Conservation (phyloP, 768 basidiomycete genomes). For the Pleurotus pulmonarius region DNA sequence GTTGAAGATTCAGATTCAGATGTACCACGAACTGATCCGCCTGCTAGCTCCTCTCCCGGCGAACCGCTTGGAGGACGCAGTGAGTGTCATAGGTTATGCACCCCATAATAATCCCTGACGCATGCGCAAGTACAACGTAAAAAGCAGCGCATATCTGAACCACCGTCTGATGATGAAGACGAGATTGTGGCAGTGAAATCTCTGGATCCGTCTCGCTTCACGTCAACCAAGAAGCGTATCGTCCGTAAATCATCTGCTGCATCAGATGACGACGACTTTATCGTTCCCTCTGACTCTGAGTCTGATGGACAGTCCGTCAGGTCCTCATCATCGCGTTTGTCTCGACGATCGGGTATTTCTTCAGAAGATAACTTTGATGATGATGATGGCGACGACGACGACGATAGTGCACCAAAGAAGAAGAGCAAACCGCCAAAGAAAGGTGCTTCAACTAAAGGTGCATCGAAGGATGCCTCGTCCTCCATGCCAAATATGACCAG, state of each 20-base stretch:
- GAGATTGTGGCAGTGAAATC: constrained; percentile 47
- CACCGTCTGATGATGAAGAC: constrained; percentile 47
- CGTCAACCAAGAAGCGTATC: constrained; percentile 52
- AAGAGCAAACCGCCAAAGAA: constrained; percentile 5
- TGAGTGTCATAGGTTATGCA: constrained; percentile 12
- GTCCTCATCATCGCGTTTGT: constrained; percentile 39
- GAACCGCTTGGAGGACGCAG: constrained; percentile 31
- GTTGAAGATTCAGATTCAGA: constrained; percentile 76
- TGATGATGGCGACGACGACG: constrained; percentile 29
- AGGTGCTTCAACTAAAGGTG: constrained; percentile 10
- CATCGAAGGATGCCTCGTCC: constrained; percentile 19
- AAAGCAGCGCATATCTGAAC: constrained; percentile 54
- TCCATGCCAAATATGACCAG: constrained; percentile 20
- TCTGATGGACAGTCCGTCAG: constrained; percentile 45
- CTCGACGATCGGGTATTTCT: constrained; percentile 32
- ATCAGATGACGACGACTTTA: constrained; percentile 67
- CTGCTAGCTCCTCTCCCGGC: constrained; percentile 29
- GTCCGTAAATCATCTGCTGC: constrained; percentile 36
- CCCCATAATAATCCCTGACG: background rate
- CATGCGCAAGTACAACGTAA: constrained; percentile 43
- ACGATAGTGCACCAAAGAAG: constrained; percentile 27
- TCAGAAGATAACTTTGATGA: constrained; percentile 26
- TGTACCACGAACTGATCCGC: constrained; percentile 19
- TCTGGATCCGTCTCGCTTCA: constrained; percentile 58
- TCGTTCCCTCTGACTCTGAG: constrained; percentile 65